A percentile compares a stretch with the other conserved stretches of the same genome.
These are phyloP conservation scores for Silene noctiflora DNA, from an alignment of 179 eudicot genomes.

Conservation along the genomic window DNA sequence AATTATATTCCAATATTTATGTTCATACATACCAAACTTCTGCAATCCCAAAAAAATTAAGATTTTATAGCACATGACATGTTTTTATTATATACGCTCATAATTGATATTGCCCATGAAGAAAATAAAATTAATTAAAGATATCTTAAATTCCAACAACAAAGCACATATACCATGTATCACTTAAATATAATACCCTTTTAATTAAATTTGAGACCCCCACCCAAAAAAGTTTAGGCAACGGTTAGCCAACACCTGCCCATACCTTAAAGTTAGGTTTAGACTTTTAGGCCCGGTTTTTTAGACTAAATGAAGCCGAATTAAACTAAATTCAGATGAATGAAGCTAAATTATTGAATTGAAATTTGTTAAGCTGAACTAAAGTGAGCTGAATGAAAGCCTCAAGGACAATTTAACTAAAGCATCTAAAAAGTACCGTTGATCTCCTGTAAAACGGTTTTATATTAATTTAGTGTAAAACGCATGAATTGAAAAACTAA, in stretches of 20 bases:
- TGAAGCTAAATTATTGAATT: no score
- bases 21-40: constrained; percentile 22
- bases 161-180: constrained; percentile 1
- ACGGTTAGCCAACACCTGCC: constrained; percentile 9
- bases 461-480: no score
- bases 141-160: constrained; percentile 7
- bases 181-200: constrained; percentile 6
- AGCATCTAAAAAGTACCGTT: no score
- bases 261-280: neutral
- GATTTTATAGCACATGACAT: constrained; percentile 36
- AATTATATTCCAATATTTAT: constrained; percentile 10
- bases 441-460: no score
- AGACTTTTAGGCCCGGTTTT: no score
- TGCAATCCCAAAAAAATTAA: constrained; percentile 32
- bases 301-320: no score
- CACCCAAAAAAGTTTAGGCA: neutral
- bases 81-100: constrained; percentile 22
- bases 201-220: neutral
- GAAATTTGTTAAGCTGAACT: no score
- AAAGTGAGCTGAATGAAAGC: no score
- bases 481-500: no score
- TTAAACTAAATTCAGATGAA: no score
- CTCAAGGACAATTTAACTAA: no score
- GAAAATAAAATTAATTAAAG: neutral
- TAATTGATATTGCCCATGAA: constrained; percentile 13